phyloP scores from a whole-genome alignment of 148 eudicot genomes.

The Cornus suecica region DNA sequence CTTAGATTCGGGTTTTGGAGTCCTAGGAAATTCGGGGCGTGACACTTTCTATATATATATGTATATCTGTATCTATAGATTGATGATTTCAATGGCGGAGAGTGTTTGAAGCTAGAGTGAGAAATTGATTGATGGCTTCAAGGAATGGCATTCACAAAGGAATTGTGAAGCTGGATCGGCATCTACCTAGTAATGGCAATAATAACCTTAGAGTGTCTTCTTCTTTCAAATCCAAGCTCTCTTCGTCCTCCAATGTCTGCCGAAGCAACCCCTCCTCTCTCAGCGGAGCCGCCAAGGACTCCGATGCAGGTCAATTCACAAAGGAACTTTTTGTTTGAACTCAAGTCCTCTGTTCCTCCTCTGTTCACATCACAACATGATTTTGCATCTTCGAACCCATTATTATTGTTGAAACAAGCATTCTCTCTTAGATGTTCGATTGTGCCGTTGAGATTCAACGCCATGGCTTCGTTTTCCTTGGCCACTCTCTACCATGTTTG shows the following conservation, averaged over 20 bases:
- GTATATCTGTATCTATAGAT: not conserved
- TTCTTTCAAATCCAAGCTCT: conserved; percentile 62
- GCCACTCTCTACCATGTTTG: conserved; percentile 74
- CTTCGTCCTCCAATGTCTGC: conserved; percentile 31
- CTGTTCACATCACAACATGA: conserved; percentile 44
- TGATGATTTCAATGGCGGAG: not conserved
- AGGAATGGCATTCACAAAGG: conserved; percentile 35
- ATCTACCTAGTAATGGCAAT: conserved; percentile 20
- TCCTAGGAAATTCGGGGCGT: too few species aligned
- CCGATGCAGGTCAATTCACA: conserved; percentile 29
- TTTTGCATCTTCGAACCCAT: conserved; percentile 51
- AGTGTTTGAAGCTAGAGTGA: conserved; percentile 9
- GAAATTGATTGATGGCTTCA: conserved; percentile 15
- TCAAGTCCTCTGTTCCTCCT: not conserved
- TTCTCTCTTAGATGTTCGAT: conserved; percentile 46
- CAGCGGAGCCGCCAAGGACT: conserved; percentile 25
- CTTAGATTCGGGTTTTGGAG: too few species aligned
- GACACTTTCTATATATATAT: too few species aligned
- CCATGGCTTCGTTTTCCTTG: conserved; percentile 64
- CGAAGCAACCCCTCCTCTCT: conserved; percentile 49
- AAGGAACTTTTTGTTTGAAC: too few species aligned
- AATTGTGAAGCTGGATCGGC: conserved; percentile 26
- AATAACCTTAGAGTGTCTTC: conserved; percentile 44
- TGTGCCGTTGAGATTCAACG: conserved; percentile 31
- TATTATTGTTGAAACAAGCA: conserved; percentile 20